phyloP scores from a whole-genome alignment of 257 asterid genomes.

The Solanum medicagineum region DNA sequence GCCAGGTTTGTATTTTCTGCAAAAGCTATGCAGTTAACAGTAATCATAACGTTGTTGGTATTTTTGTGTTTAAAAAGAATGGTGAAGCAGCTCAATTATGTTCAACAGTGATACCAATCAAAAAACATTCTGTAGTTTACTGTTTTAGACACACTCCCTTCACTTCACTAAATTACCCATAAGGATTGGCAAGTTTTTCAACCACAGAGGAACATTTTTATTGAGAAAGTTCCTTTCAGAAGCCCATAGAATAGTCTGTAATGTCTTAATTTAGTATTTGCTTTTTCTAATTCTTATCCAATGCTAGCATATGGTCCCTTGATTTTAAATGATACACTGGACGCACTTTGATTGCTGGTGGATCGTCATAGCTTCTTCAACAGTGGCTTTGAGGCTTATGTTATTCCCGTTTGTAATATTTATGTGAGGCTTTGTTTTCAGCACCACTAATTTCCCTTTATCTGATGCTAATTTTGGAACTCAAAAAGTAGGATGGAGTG shows the following conservation, averaged over 20 bases:
- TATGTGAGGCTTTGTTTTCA: conserved; percentile 42
- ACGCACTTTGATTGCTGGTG: conserved; percentile 42
- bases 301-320: not conserved
- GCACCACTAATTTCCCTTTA: not conserved
- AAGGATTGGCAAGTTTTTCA: not conserved
- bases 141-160: not conserved
- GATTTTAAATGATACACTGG: not conserved
- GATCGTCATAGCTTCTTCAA: conserved; percentile 62
- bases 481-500: not conserved
- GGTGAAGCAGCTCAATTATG: not conserved
- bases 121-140: not conserved
- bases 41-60: not conserved
- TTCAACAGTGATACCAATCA: not conserved
- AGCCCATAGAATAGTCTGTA: not conserved
- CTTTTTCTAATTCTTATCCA: not conserved
- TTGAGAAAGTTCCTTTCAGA: not conserved
- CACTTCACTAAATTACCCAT: not conserved
- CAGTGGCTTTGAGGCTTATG: conserved; percentile 55
- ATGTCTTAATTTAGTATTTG: not conserved
- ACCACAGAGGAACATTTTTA: not conserved
- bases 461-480: not conserved
- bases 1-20: not conserved
- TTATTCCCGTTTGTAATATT: conserved; percentile 45
- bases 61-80: not conserved
- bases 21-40: not conserved